Conservation (phyloP, 177 flowering plant genomes). For the Vitis hybrid region DNA sequence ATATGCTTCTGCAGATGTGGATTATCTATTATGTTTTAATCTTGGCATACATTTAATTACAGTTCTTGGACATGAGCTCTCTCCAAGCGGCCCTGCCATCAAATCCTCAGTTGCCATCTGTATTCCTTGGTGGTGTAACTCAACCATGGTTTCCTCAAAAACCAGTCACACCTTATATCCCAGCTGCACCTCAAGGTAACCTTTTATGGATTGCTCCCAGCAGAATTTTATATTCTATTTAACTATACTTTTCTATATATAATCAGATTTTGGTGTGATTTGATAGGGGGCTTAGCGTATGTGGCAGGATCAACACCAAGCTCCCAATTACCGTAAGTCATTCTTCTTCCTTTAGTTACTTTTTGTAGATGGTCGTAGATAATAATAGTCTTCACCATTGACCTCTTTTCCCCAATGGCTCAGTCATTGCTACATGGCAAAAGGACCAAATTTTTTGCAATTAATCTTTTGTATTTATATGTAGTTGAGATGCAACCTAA, state of each 20-base stretch:
- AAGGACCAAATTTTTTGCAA: neutral
- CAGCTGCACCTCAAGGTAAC: conserved; percentile 52
- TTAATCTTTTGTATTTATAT: neutral
- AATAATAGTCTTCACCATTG: neutral
- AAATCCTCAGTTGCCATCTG: conserved; percentile 38
- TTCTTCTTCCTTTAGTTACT: neutral
- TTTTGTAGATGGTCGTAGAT: too few relatives aligned
- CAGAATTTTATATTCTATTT: neutral
- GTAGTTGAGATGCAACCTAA: neutral
- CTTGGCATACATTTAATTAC: conserved; percentile 17
- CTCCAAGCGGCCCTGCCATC: conserved; percentile 85
- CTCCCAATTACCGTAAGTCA: conserved; percentile 67
- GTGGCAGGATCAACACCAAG: conserved; percentile 52
- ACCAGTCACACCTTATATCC: conserved; percentile 43
- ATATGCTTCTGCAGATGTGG: neutral
- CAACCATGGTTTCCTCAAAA: conserved; percentile 70
- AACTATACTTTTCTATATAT: neutral
- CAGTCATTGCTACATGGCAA: neutral
- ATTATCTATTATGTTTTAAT: neutral
- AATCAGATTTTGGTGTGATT: conserved; percentile 3
- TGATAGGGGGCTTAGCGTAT: conserved; percentile 58
- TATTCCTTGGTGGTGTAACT: conserved; percentile 40
- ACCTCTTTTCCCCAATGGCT: neutral
- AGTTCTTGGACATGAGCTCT: conserved; percentile 83
- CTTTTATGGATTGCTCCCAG: neutral